These are phyloP conservation scores for Hortiboletus flavorubellus DNA, from an alignment of 768 basidiomycete species.

Conservation along the genomic window DNA sequence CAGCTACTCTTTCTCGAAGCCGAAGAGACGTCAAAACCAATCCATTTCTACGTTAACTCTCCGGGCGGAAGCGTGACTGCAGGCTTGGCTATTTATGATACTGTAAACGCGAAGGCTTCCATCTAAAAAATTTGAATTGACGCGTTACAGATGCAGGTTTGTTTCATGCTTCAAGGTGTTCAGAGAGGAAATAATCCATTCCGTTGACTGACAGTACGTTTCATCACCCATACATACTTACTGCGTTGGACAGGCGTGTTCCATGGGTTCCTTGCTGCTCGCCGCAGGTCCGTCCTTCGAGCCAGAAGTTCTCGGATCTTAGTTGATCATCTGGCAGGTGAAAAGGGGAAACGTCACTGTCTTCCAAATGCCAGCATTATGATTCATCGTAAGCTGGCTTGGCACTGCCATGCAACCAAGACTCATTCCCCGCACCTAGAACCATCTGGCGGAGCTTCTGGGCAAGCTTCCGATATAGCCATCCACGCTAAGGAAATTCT, in stretches of 20 bases:
- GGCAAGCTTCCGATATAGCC: conserved; percentile 96
- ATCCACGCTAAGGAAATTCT: conserved; percentile 97
- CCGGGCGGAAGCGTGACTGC: conserved; percentile 96
- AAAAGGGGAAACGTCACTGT: conserved; percentile 86
- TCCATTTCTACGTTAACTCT: conserved; percentile 95
- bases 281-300: conserved; percentile 58
- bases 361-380: conserved; percentile 94
- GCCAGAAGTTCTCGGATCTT: conserved; percentile 6
- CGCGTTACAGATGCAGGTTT: conserved; percentile 65
- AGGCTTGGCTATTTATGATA: conserved; percentile 96
- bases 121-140: conserved; percentile 13
- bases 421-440: conserved; percentile 46
- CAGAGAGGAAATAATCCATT: conserved; percentile 25
- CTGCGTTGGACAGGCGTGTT: conserved; percentile 91
- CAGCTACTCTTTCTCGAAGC: conserved; percentile 96
- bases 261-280: conserved; percentile 92
- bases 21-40: conserved; percentile 90
- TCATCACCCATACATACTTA: conserved; percentile 95
- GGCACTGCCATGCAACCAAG: conserved; percentile 1
- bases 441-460: conserved; percentile 93
- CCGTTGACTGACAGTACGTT: conserved; percentile 60
- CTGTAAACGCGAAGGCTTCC: conserved; percentile 50
- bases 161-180: conserved; percentile 10
- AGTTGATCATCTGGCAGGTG: conserved; percentile 43
- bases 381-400: conserved; percentile 80